phyloP scores from a whole-genome alignment of 2,329 filamentous ascomycete genomes.

The Aspergillus quadrilineatus region DNA sequence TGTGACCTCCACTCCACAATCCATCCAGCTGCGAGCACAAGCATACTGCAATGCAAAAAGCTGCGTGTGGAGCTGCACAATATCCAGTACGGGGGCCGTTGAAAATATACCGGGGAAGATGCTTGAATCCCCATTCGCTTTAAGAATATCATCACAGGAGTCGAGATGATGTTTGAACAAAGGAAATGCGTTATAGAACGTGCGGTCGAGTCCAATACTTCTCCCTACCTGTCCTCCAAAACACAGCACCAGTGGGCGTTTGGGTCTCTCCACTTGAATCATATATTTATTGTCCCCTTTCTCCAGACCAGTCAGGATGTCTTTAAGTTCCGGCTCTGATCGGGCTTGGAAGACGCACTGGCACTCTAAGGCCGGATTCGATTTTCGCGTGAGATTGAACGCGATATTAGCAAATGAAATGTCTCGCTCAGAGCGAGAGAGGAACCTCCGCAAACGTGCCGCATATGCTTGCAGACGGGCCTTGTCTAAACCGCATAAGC shows the following conservation, averaged over 20 bases:
- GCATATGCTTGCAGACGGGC: slow-evolving; percentile 12
- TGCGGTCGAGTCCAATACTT: slow-evolving; percentile 24
- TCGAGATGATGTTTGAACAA: slow-evolving; percentile 35
- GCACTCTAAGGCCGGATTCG: slow-evolving; percentile 16
- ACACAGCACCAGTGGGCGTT: slow-evolving; percentile 31
- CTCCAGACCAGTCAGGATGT: neutral
- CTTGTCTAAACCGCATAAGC: slow-evolving; percentile 17
- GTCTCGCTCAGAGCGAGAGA: neutral
- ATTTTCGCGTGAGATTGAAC: slow-evolving; percentile 20
- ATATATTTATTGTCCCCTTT: slow-evolving; percentile 3
- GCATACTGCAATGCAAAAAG: slow-evolving; percentile 42
- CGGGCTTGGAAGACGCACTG: slow-evolving; percentile 15
- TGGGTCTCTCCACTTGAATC: slow-evolving; percentile 1
- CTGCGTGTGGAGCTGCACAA: slow-evolving; percentile 34
- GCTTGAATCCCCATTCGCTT: slow-evolving; percentile 23
- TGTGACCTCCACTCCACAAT: slow-evolving; percentile 34
- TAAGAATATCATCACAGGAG: slow-evolving; percentile 31
- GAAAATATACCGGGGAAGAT: slow-evolving; percentile 31
- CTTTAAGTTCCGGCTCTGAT: slow-evolving; percentile 15
- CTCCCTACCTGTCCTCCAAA: slow-evolving; percentile 42
- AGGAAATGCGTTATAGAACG: slow-evolving; percentile 27
- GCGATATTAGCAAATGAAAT: slow-evolving; percentile 16
- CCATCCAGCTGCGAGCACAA: slow-evolving; percentile 39
- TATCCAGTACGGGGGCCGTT: slow-evolving; percentile 10
- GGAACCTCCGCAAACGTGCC: slow-evolving; percentile 2